Evolutionary conservation across 2,329 filamentous ascomycete species (phyloP).

Genomic region (Monilinia laxa): DNA sequence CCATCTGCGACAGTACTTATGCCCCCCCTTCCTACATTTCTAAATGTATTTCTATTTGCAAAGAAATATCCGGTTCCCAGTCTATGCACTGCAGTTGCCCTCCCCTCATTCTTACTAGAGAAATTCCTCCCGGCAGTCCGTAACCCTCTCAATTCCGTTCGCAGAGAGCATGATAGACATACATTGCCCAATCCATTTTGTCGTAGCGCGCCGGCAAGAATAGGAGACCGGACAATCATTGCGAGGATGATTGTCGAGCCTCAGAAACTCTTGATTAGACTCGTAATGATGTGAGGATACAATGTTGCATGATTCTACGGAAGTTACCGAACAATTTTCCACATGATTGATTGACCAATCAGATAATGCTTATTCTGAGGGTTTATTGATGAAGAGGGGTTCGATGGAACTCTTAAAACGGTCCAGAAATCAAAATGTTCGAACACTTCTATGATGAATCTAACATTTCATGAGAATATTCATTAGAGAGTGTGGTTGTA

Average conservation of each 20-base stretch:
- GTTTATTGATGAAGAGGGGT: not conserved
- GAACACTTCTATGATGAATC: not conserved
- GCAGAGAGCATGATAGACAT: slow-evolving; percentile 20
- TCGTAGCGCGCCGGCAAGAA: slow-evolving; percentile 6
- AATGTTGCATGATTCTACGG: slow-evolving; percentile 16
- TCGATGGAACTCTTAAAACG: too few species aligned
- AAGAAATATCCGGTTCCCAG: slow-evolving; percentile 37
- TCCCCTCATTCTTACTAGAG: slow-evolving; percentile 31
- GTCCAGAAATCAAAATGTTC: not conserved
- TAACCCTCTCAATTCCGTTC: slow-evolving; percentile 16
- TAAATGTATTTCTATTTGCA: slow-evolving; percentile 33
- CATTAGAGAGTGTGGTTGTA: not conserved
- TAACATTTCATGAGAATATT: not conserved
- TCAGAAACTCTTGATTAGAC: slow-evolving; percentile 12
- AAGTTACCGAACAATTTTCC: slow-evolving; percentile 18
- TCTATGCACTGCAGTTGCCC: slow-evolving; percentile 28
- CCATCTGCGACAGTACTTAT: slow-evolving; percentile 27
- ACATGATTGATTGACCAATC: slow-evolving; percentile 16
- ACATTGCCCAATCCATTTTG: slow-evolving; percentile 17
- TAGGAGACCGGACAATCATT: slow-evolving; percentile 24
- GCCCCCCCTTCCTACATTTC: slow-evolving; percentile 30
- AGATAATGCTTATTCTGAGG: slow-evolving; percentile 9
- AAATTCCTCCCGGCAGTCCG: slow-evolving; percentile 31
- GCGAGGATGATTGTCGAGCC: slow-evolving; percentile 17
- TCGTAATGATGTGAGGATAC: slow-evolving; percentile 4